These are phyloP conservation scores for Hypoxylon intermedium DNA, from an alignment of 495 filamentous ascomycete genomes.

Conservation along the genomic window DNA sequence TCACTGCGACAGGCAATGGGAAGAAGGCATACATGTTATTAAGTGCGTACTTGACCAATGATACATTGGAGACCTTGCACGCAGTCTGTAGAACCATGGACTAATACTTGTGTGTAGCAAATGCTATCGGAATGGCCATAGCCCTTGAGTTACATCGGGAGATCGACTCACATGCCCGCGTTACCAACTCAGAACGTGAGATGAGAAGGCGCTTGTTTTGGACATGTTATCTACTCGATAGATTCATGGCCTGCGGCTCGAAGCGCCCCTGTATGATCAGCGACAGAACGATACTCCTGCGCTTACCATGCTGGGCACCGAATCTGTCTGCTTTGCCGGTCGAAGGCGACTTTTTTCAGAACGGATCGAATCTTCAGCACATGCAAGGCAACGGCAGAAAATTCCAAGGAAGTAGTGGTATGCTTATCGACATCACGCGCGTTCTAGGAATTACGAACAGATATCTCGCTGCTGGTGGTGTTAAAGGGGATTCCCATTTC, in stretches of 20 bases:
- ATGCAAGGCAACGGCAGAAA: constrained; percentile 69
- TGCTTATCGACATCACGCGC: constrained; percentile 82
- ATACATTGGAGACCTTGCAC: background rate
- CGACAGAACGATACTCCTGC: constrained; percentile 74
- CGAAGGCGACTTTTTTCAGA: constrained; percentile 79
- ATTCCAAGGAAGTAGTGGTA: constrained; percentile 70
- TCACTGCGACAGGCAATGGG: constrained; percentile 76
- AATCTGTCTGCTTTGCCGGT: constrained; percentile 61
- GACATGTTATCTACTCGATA: constrained; percentile 83
- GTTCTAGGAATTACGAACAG: constrained; percentile 83
- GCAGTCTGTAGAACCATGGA: background rate
- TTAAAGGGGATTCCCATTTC: constrained; percentile 87
- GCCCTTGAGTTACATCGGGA: constrained; percentile 79
- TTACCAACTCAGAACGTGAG: constrained; percentile 71
- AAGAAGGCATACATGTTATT: constrained; percentile 88
- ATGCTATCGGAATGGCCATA: constrained; percentile 79
- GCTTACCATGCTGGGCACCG: constrained; percentile 72
- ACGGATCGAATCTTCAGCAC: constrained; percentile 73
- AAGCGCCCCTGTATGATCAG: constrained; percentile 77
- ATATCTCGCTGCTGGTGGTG: constrained; percentile 82
- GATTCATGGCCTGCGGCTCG: constrained; percentile 78
- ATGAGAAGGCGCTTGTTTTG: constrained; percentile 78
- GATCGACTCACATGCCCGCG: constrained; percentile 62
- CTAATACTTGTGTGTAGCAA: constrained; percentile 58
- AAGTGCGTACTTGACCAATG: constrained; percentile 54